phyloP scores from a whole-genome alignment of 805 yeast genomes.

The Trichomonascus vanleenenianus region DNA sequence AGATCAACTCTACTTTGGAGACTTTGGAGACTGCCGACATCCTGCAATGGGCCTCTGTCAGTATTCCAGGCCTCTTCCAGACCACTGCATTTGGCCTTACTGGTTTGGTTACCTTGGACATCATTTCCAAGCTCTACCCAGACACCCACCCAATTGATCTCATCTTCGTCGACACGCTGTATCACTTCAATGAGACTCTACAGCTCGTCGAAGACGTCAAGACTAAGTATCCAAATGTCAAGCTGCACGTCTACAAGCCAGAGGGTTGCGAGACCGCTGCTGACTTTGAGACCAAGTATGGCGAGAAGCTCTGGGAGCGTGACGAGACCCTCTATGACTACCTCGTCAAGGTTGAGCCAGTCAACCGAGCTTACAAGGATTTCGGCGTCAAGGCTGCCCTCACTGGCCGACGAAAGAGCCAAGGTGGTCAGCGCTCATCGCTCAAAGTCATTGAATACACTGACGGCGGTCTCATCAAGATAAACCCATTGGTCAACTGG shows the following conservation, averaged over 20 bases:
- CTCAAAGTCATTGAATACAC: slow-evolving; percentile 75
- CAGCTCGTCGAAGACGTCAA: slow-evolving; percentile 58
- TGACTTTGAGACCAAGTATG: slow-evolving; percentile 62
- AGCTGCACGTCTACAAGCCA: slow-evolving; percentile 64
- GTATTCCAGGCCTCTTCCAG: slow-evolving; percentile 77
- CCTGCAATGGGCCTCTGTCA: slow-evolving; percentile 72
- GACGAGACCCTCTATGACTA: slow-evolving; percentile 79
- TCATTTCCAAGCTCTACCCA: slow-evolving; percentile 49
- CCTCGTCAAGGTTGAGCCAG: slow-evolving; percentile 87
- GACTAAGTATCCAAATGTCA: slow-evolving; percentile 44
- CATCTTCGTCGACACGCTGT: slow-evolving; percentile 81
- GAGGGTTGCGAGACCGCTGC: slow-evolving; percentile 42
- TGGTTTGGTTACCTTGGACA: slow-evolving; percentile 81
- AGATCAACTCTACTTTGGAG: slow-evolving; percentile 57
- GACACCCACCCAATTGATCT: slow-evolving; percentile 49
- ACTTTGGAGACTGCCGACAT: slow-evolving; percentile 60
- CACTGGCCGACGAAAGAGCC: slow-evolving; percentile 85
- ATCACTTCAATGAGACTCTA: slow-evolving; percentile 91
- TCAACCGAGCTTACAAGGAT: slow-evolving; percentile 72
- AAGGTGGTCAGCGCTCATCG: slow-evolving; percentile 74
- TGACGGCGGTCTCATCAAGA: slow-evolving; percentile 63
- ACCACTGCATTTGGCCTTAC: slow-evolving; percentile 95
- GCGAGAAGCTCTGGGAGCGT: slow-evolving; percentile 74
- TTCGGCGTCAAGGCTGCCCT: slow-evolving; percentile 74
- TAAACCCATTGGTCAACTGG: slow-evolving; percentile 87